Conservation (phyloP, 768 basidiomycete species). For the Trametes cingulata region DNA sequence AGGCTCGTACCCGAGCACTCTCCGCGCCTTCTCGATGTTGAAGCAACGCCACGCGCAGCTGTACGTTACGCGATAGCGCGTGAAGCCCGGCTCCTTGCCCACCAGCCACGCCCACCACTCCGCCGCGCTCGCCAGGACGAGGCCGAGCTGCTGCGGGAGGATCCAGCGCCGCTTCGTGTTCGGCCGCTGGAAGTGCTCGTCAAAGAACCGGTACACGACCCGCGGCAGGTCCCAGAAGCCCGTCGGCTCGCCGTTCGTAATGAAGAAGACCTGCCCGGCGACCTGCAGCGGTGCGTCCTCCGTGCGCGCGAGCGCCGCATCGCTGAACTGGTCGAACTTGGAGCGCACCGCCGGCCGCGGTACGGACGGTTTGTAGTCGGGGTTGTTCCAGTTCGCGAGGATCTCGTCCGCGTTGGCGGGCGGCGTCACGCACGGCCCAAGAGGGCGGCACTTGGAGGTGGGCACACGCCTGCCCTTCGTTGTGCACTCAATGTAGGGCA, state of each 20-base stretch:
- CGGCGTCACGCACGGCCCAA: slow-evolving; percentile 75
- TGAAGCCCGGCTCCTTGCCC: slow-evolving; percentile 85
- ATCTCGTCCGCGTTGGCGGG: slow-evolving; percentile 60
- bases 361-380: slow-evolving; percentile 44
- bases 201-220: slow-evolving; percentile 68
- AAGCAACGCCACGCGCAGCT: slow-evolving; percentile 82
- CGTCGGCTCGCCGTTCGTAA: slow-evolving; percentile 94
- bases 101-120: slow-evolving; percentile 74
- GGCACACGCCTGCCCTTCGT: slow-evolving; percentile 67
- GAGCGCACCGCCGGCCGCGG: slow-evolving; percentile 64
- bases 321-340: slow-evolving; percentile 77
- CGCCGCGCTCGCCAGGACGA: slow-evolving; percentile 67
- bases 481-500: slow-evolving; percentile 66
- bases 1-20: slow-evolving; percentile 93
- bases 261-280: slow-evolving; percentile 93
- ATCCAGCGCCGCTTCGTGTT: slow-evolving; percentile 44
- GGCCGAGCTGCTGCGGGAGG: slow-evolving; percentile 64
- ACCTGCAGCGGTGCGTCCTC: slow-evolving; percentile 67
- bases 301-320: slow-evolving; percentile 52
- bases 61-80: slow-evolving; percentile 79
- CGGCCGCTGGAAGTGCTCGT: slow-evolving; percentile 52
- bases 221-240: slow-evolving; percentile 96
- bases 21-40: slow-evolving; percentile 91
- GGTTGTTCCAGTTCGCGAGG: slow-evolving; percentile 54
- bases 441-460: slow-evolving; percentile 75